Base-by-base conservation (phyloP, 345 rosid genomes). In the Lepidium aucheri region DNA sequence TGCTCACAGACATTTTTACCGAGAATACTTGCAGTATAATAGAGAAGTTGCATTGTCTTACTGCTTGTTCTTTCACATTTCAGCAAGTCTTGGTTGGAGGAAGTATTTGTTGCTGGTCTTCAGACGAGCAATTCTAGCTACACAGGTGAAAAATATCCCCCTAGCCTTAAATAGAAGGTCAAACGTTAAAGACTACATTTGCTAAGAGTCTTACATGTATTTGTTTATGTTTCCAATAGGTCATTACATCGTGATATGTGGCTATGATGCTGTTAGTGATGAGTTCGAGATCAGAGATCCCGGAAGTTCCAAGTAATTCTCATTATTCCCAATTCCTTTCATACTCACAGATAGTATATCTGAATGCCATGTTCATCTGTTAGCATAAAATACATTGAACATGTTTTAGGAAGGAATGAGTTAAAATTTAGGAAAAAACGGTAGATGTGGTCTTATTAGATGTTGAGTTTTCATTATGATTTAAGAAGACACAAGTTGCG, bases 231-330 rank as follows among this genome's bases (percentile, higher is more conserved):
- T 43, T 50, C 39, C 50, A 56, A 63, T 62, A 94, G 99, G 99
- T 76, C 99, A 94, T 65, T 88, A 94, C 65, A 79, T 94, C 14
- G 77, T 94, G 74, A 88, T 90, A 75, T 90, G 96, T 35, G 96
- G 97, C 70, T 94, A 91, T 61, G 95, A 90, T 65, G 75, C 90
- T 32, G 69, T 34, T 22, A 68, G 73, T 9, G 89, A 95, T 70
- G 97, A 88, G 81, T 95, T 91, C 50, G 97, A 95, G 83, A 95
- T 95, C 55, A 87, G 93, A 78, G 96, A 95, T 79, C 99, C 99
- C 49, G 95, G 96, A 62, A 84, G 90, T 87, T 76, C 93, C 66
- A 76, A 88, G 99, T 94, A 84, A 68, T 20, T 49, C 39, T 30
- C 54, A 43, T 13, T 43, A 42, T 53, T 47, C 40, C 40, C 44